Evolutionary conservation across 1,139 yeast genomes (phyloP).

Genomic region (Candida tropicalis): DNA sequence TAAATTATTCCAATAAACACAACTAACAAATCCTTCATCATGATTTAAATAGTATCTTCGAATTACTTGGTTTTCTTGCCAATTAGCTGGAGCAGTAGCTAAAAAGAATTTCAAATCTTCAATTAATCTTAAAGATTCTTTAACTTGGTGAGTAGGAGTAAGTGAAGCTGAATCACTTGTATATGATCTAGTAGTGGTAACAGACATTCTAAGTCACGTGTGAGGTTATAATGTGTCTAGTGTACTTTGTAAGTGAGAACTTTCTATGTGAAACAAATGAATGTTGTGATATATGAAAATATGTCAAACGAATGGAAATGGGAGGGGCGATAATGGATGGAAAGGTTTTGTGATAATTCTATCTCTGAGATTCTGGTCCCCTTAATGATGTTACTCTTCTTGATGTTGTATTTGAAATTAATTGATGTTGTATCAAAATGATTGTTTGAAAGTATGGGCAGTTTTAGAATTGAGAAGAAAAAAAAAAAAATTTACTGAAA

Average conservation of each 20-base stretch:
- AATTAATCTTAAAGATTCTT: constrained; percentile 61
- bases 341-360: too few relatives aligned
- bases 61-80: constrained; percentile 89
- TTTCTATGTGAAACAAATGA: too few relatives aligned
- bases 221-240: too few relatives aligned
- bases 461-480: constrained; percentile 1
- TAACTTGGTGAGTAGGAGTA: constrained; percentile 22
- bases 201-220: constrained; percentile 1
- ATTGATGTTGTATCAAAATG: too few relatives aligned
- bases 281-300: too few relatives aligned
- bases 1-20: constrained; percentile 90
- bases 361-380: too few relatives aligned
- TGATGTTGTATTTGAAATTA: too few relatives aligned
- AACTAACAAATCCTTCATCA: constrained; percentile 88
- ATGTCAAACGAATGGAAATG: too few relatives aligned
- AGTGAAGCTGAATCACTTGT: constrained; percentile 1
- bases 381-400: too few relatives aligned
- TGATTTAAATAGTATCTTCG: constrained; percentile 83
- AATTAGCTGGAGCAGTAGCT: constrained; percentile 92
- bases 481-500: constrained; percentile 1
- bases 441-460: constrained; percentile 3
- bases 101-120: constrained; percentile 82
- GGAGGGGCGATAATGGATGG: too few relatives aligned
- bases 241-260: too few relatives aligned
- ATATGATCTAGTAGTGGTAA: constrained; percentile 3